A percentile compares a stretch with the other conserved stretches of the same genome.
Evolutionary conservation across 106 monocot genomes (phyloP).

Genomic region (Vanilla planifolia): DNA sequence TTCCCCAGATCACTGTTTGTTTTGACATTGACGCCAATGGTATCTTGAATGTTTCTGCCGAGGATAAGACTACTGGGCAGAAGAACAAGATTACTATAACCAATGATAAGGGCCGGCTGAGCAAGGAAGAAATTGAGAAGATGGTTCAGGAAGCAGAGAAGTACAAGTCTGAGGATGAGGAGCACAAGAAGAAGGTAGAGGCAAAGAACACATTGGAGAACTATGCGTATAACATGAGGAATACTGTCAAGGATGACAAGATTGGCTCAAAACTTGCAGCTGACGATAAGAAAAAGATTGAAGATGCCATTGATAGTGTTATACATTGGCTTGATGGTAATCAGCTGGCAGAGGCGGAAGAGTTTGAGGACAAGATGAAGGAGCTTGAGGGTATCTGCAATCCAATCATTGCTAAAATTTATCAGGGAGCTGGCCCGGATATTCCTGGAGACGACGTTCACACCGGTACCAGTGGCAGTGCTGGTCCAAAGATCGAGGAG

Average conservation of each 20-base stretch:
- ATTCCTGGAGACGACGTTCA: slow-evolving; percentile 12
- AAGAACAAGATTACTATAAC: slow-evolving; percentile 82
- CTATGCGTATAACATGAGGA: slow-evolving; percentile 59
- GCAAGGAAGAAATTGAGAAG: slow-evolving; percentile 73
- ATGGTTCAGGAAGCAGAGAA: slow-evolving; percentile 59
- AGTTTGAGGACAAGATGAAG: slow-evolving; percentile 35
- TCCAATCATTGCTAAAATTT: slow-evolving; percentile 13
- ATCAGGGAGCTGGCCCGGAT: slow-evolving; percentile 4
- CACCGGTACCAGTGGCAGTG: slow-evolving; percentile 4
- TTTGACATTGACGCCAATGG: slow-evolving; percentile 70
- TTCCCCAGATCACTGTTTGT: slow-evolving; percentile 52
- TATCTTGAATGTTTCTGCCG: slow-evolving; percentile 53
- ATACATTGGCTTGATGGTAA: slow-evolving; percentile 46
- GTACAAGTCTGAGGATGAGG: slow-evolving; percentile 48
- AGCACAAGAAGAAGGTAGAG: slow-evolving; percentile 43
- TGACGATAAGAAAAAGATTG: slow-evolving; percentile 54
- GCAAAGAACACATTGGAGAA: slow-evolving; percentile 63
- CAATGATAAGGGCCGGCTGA: slow-evolving; percentile 61
- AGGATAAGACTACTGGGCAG: slow-evolving; percentile 50
- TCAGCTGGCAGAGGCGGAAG: slow-evolving; percentile 49
- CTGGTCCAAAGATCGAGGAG: slow-evolving; percentile 17
- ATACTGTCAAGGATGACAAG: slow-evolving; percentile 57
- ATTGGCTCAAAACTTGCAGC: slow-evolving; percentile 34
- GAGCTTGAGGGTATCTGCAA: slow-evolving; percentile 13
- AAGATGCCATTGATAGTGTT: slow-evolving; percentile 35